phyloP scores from a whole-genome alignment of 495 filamentous ascomycete genomes.

The Hyaloscypha bicolor region DNA sequence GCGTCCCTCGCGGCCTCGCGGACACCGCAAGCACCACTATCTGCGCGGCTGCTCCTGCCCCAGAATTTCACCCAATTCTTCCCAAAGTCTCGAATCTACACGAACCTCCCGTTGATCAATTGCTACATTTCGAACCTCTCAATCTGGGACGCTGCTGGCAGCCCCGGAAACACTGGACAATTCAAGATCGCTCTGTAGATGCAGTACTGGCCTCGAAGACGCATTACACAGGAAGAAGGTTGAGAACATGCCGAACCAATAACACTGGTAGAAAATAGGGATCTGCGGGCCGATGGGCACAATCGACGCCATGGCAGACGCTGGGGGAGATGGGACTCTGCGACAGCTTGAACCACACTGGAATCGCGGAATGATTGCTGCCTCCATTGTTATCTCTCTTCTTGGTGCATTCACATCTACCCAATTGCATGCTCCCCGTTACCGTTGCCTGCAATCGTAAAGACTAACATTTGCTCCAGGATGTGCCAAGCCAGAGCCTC shows the following conservation, averaged over 20 bases:
- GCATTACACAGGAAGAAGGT: not conserved
- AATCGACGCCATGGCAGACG: not conserved
- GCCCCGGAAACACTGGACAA: no score
- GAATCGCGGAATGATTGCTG: slow-evolving; percentile 33
- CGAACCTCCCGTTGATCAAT: no score
- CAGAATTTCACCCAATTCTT: no score
- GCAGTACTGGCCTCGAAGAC: not conserved
- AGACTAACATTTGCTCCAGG: slow-evolving; percentile 4
- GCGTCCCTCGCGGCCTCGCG: no score
- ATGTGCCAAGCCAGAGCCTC: slow-evolving; percentile 35
- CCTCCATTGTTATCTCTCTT: slow-evolving; percentile 34
- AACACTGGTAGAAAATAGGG: not conserved
- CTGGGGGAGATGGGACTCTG: slow-evolving; percentile 1
- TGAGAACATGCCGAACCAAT: slow-evolving; percentile 4
- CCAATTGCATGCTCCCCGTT: slow-evolving; percentile 26
- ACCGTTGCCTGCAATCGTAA: not conserved
- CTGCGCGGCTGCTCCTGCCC: no score
- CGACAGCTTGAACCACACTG: slow-evolving; percentile 28
- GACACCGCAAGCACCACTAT: no score
- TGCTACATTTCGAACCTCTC: no score
- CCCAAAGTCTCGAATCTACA: no score
- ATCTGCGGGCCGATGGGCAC: not conserved
- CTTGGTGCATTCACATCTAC: slow-evolving; percentile 37
- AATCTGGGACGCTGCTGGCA: no score
- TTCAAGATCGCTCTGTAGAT: not conserved